Evolutionary conservation across 371 early-diverging fungal species (phyloP), one percentile per base, ranked within the genome.

Genomic region (Fennellomyces sp.): DNA sequence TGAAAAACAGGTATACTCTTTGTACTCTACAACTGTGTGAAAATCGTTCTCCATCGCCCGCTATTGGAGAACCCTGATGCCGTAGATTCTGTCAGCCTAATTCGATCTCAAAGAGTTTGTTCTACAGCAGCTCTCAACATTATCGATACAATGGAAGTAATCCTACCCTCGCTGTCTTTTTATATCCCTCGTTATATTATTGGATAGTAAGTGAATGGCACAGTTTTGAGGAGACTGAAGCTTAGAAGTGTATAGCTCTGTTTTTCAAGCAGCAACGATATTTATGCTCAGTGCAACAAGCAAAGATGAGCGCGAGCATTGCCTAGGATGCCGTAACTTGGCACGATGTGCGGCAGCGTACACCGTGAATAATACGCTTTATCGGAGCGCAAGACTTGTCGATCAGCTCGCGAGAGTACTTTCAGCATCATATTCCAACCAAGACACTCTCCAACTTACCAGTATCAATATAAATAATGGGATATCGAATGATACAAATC

Each of bases 221-320:
- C 12, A 56, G 48, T 2, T 38, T 36, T 23, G 1, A 27, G 21
- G 11, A 28, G 26, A 17, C 30, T 19, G 7, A 55, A 12, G 38
- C 8, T 29, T 0, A 52, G 36, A n/a, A 23, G 15, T 15, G 35
- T 17, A n/a, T 25, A 77, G 78, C 29, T 56, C 73, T 35, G 54
- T 72, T 19, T 75, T 75, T 29, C 78, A 78, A 58, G 67, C 75
- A 19, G 69, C 73, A 10, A 69, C 75, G 31, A 65, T 78, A 10
- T 75, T 78, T 55, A 56, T 78, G 19, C 69, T 73, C 30, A 73
- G 69, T 42, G 68, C 75, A 15, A 72, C 67, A 51, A 65, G 70
- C 7, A 66, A 69, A n/a, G 73, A 73, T 25, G 39, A 54, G 4
- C 39, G 41, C 15, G 13, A 69, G 2, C 56, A 52, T 5, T 54